Percentiles rank a stretch among this genome's conserved stretches.
These are phyloP conservation scores for Penstemon newberryi DNA, from an alignment of 257 asterid species.

Conservation along the genomic window DNA sequence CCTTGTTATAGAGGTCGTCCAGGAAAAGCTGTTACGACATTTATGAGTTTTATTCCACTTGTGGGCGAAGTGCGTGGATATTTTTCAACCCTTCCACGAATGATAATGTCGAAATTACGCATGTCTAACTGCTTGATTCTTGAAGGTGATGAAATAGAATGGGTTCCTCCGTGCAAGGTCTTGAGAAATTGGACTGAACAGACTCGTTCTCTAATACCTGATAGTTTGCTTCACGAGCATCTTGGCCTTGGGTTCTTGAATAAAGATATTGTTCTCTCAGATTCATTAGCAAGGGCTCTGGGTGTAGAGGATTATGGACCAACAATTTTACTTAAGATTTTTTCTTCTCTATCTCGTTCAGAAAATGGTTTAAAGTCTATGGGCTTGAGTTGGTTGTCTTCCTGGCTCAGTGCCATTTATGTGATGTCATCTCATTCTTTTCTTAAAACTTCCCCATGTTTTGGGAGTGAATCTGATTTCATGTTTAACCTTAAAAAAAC, in stretches of 20 bases:
- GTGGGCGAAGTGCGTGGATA: conserved; percentile 92
- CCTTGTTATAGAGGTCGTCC: conserved; percentile 68
- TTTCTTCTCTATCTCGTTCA: conserved; percentile 61
- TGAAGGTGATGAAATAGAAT: conserved; percentile 56
- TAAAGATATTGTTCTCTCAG: conserved; percentile 76
- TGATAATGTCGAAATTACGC: conserved; percentile 78
- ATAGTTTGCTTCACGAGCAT: conserved; percentile 67
- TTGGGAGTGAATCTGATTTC: conserved; percentile 51
- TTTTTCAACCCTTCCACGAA: conserved; percentile 76
- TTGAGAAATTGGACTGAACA: conserved; percentile 84
- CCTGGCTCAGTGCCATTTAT: conserved; percentile 69
- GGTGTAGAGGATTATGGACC: conserved; percentile 95
- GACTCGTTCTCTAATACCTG: conserved; percentile 66
- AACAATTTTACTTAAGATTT: conserved; percentile 49
- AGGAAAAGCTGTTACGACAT: conserved; percentile 76
- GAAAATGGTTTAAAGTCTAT: conserved; percentile 55
- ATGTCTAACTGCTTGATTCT: conserved; percentile 73
- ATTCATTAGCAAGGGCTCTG: conserved; percentile 76
- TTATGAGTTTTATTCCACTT: conserved; percentile 87
- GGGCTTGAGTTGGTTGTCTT: conserved; percentile 80
- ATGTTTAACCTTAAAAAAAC: conserved; percentile 51
- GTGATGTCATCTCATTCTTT: conserved; percentile 45
- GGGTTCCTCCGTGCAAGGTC: conserved; percentile 95
- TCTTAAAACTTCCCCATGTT: conserved; percentile 37
- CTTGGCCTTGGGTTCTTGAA: conserved; percentile 86